Evolutionary conservation across 139 green algal species (phyloP), one percentile per base, ranked within the genome.

Genomic region (Protoeuglena noctilucae): DNA sequence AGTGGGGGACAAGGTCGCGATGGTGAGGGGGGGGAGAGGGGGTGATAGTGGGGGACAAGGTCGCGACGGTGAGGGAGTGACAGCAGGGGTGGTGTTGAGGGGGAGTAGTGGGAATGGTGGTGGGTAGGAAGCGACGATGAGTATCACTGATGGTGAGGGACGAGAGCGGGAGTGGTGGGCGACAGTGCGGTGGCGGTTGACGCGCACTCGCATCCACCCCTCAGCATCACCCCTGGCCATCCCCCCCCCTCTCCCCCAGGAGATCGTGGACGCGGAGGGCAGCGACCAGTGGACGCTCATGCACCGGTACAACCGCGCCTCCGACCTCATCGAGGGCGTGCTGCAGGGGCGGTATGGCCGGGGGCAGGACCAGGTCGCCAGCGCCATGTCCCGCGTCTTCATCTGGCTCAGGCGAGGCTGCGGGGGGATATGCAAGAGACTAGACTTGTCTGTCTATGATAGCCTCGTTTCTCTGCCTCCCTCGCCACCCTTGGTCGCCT

Each of bases 331-430:
- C 43, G 52, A 74, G 30, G 48, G 40, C 14, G 61, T 54, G 48
- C 43, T 61, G 26, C 3, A 28, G 16, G 56, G 56, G 47, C 18
- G 45, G 18, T 62, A 47, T n/a, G 28, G 48, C 23, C 56, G 56
- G 22, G 61, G 68, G 18, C 22, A 79, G 40, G 57, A 76, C 45
- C 69, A 81, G 30, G 40, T 70, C 9, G 62, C 79, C 6, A 40
- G 73, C 46, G 73, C 74, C 28, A 67, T 86, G 63, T 67, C 72
- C 1, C 64, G 65, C 58, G 71, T 97, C 53, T 95, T 86, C 65
- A 74, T 93, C 30, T 96, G 88, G 88, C 80, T 97, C 71, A 74
- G n/a, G n/a, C n/a, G n/a, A n/a, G n/a, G n/a, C n/a, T n/a, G n/a
- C n/a, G n/a, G n/a, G n/a, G n/a, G n/a, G n/a, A n/a, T n/a, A n/a